Conservation (phyloP, 495 filamentous ascomycete genomes). For the Hypoxylon fuscum region DNA sequence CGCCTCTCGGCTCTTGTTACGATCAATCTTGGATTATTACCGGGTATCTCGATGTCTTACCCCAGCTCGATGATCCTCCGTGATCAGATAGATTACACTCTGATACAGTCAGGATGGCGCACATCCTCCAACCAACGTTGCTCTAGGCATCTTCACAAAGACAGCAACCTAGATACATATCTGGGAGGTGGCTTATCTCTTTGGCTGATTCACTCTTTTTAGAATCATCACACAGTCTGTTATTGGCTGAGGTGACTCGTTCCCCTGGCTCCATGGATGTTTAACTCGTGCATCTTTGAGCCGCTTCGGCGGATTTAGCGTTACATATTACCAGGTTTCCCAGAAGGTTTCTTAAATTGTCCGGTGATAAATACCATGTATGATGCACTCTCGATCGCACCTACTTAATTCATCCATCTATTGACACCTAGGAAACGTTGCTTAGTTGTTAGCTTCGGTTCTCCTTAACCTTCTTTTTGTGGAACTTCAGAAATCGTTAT, state of each 20-base stretch:
- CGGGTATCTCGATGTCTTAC: slow-evolving; percentile 16
- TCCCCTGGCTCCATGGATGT: slow-evolving; percentile 10
- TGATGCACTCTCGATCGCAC: slow-evolving; percentile 4
- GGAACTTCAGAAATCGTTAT: slow-evolving; percentile 19
- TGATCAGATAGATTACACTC: slow-evolving; percentile 15
- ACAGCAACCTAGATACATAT: background rate
- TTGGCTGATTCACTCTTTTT: slow-evolving; percentile 6
- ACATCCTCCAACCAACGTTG: slow-evolving; percentile 25
- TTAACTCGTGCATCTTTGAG: background rate
- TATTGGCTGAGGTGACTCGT: slow-evolving; percentile 10
- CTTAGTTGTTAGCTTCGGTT: slow-evolving; percentile 1
- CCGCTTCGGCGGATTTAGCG: background rate
- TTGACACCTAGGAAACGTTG: slow-evolving; percentile 4
- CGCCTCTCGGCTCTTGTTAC: background rate
- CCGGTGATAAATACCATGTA: background rate
- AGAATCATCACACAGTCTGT: slow-evolving; percentile 1
- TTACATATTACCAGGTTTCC: slow-evolving; percentile 10
- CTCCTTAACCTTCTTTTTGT: slow-evolving; percentile 23
- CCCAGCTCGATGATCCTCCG: slow-evolving; percentile 14
- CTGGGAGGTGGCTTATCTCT: background rate
- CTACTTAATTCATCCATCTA: slow-evolving; percentile 15
- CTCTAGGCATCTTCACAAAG: slow-evolving; percentile 1
- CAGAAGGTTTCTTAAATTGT: background rate
- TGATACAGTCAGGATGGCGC: slow-evolving; percentile 13
- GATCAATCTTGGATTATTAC: slow-evolving; percentile 13